Percentiles rank a stretch among this genome's conserved stretches.
Conservation (phyloP, 2,329 filamentous ascomycete genomes). For the Penicillium sp. region DNA sequence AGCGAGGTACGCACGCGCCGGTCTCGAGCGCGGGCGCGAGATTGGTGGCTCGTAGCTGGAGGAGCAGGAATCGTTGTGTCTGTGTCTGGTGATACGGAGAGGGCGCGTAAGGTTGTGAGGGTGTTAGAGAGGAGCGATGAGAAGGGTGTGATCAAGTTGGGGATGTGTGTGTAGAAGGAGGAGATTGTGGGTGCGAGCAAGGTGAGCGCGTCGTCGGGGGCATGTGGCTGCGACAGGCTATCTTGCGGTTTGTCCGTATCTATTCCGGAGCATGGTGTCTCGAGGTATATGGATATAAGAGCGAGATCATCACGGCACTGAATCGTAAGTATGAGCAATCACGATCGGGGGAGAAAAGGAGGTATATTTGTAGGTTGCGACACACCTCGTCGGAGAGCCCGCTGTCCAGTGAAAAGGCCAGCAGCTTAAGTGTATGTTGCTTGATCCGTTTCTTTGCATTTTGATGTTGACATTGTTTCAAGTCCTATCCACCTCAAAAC, state of each 20-base stretch:
- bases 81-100: slow-evolving; percentile 1
- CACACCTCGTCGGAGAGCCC: slow-evolving; percentile 41
- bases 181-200: slow-evolving; percentile 43
- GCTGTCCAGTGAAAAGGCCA: slow-evolving; percentile 40
- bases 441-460: slow-evolving; percentile 41
- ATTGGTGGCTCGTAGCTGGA: slow-evolving; percentile 18
- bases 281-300: slow-evolving; percentile 44
- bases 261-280: slow-evolving; percentile 32
- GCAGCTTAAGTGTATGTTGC: slow-evolving; percentile 34
- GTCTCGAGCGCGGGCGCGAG: slow-evolving; percentile 27
- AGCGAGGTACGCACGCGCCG: slow-evolving; percentile 30
- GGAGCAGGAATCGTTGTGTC: background rate
- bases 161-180: slow-evolving; percentile 39
- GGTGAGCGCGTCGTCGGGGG: slow-evolving; percentile 32
- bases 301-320: slow-evolving; percentile 42
- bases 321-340: background rate
- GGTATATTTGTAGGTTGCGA: background rate
- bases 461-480: slow-evolving; percentile 39
- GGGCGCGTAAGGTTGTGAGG: slow-evolving; percentile 33
- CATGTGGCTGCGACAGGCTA: slow-evolving; percentile 6
- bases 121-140: slow-evolving; percentile 32
- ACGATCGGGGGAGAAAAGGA: background rate
- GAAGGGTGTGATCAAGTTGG: slow-evolving; percentile 30
- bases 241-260: slow-evolving; percentile 25
- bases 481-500: slow-evolving; percentile 32